Evolutionary conservation across 2,329 filamentous ascomycete species (phyloP), one percentile per base, ranked within the genome.

Genomic region (Gnomoniopsis sp.): DNA sequence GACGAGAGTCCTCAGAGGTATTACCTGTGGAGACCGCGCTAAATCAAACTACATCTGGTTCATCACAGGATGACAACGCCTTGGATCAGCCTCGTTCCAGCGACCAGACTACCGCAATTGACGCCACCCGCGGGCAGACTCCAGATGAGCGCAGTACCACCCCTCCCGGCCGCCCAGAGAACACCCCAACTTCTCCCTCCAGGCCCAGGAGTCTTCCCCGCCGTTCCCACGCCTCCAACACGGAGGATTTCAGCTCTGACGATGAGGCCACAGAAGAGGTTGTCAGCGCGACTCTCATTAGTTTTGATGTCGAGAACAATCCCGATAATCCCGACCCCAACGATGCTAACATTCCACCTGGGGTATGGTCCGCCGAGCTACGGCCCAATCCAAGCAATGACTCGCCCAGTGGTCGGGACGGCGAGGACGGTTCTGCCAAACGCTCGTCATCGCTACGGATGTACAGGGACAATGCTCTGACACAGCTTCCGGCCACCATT

Each of bases 271-370:
- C 79, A 41, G 64, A 65, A 15, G 82, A 83, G 50, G 75, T 79
- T 50, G 72, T 85, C 23, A 82, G 78, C 56, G 78, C 82, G 1
- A 84, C 82, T 0, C 70, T 86, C 6, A 85, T 86, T 53, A 85
- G 81, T 63, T 85, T 86, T 57, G 83, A 86, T 57, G 82, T 86
- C 30, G 83, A 86, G 62, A 79, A 82, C 0, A 79, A 77, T 3
- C 82, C 85, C 49, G 73, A 80, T 0, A 76, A 74, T 3, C 79
- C 53, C 1, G 58, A 57, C 19, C 60, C 60, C 36, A 55, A 60
- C 22, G 56, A 61, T 38, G 46, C 30, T 30, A 61, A 83, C 50
- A 74, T 76, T 2, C 78, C 79, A 1, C 72, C 78, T 1, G 82
- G 80, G 15, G 68, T 82, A 1, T 86, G 83, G 83, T 83, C 80